Evolutionary conservation across 139 green algal genomes (phyloP).

Genomic region (Raphidocelis subcapitata): DNA sequence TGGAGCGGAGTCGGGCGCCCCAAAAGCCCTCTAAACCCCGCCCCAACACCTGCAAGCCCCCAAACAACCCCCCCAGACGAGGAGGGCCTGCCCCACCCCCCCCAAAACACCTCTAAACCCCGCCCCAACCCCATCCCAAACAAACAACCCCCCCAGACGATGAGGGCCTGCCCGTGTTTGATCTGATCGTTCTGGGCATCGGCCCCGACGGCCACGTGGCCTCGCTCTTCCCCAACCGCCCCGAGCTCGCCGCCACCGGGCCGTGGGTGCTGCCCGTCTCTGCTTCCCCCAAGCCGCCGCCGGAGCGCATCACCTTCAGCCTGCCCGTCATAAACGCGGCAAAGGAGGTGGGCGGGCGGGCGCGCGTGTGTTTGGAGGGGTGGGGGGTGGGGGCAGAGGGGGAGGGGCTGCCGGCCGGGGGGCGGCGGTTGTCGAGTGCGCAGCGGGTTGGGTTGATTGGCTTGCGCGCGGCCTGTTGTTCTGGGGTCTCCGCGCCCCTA

Average conservation of each 20-base stretch:
- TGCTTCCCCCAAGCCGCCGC: constrained; percentile 95
- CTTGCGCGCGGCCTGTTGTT: too few relatives aligned
- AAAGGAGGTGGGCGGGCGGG: too few relatives aligned
- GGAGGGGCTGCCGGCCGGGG: too few relatives aligned
- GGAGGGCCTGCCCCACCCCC: constrained; percentile 60
- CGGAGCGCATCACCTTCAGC: constrained; percentile 94
- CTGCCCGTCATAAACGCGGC: constrained; percentile 86
- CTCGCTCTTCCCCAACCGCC: constrained; percentile 95
- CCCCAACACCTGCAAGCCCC: too few relatives aligned
- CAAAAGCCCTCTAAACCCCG: too few relatives aligned
- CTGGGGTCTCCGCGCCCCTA: too few relatives aligned
- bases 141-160: neutral
- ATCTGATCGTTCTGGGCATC: constrained; percentile 91
- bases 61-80: neutral
- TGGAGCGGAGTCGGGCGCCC: neutral
- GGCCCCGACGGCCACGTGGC: constrained; percentile 97
- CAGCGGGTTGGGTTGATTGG: too few relatives aligned
- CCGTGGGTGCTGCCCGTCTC: constrained; percentile 87
- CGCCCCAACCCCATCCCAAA: neutral
- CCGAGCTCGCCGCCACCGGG: constrained; percentile 48
- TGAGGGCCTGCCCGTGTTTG: constrained; percentile 71
- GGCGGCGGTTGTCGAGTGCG: too few relatives aligned
- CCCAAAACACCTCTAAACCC: too few relatives aligned
- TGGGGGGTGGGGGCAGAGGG: too few relatives aligned
- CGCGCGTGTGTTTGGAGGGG: too few relatives aligned